phyloP scores from a whole-genome alignment of 1,284 basidiomycete species.

The Phlebopus sp. region DNA sequence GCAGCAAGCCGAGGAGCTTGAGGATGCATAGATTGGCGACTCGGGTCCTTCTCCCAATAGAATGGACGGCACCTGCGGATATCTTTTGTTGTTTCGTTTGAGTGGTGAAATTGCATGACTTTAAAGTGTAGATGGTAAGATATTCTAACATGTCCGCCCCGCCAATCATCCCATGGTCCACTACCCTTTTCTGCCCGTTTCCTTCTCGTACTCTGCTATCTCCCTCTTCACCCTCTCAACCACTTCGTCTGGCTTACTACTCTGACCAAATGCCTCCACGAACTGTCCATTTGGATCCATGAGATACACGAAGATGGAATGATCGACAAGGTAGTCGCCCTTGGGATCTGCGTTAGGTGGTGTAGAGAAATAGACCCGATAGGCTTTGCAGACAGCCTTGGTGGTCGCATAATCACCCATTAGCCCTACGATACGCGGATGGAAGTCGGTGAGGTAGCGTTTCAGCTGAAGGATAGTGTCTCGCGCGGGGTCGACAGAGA shows the following conservation, averaged over 20 bases:
- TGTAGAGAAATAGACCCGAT: slow-evolving; percentile 98
- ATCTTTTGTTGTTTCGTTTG: not conserved
- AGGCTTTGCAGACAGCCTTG: slow-evolving; percentile 90
- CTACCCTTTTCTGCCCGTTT: slow-evolving; percentile 35
- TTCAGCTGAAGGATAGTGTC: slow-evolving; percentile 69
- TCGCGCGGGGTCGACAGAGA: slow-evolving; percentile 94
- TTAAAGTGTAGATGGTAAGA: slow-evolving; percentile 5
- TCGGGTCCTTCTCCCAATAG: not conserved
- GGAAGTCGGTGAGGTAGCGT: slow-evolving; percentile 79
- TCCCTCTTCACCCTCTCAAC: slow-evolving; percentile 57
- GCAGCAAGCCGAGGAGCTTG: slow-evolving; percentile 56
- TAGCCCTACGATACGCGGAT: slow-evolving; percentile 86
- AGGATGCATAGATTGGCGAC: slow-evolving; percentile 23
- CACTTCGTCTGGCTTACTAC: slow-evolving; percentile 71
- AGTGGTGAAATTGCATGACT: slow-evolving; percentile 14
- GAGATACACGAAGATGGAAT: slow-evolving; percentile 96
- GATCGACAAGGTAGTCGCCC: slow-evolving; percentile 95
- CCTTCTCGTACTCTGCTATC: slow-evolving; percentile 53
- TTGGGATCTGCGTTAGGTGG: slow-evolving; percentile 86
- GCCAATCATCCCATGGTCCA: not conserved
- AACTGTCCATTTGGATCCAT: slow-evolving; percentile 97
- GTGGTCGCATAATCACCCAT: slow-evolving; percentile 85
- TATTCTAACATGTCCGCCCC: slow-evolving; percentile 1
- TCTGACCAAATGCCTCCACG: slow-evolving; percentile 96
- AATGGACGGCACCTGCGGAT: too few species aligned